A percentile compares a stretch with the other conserved stretches of the same genome.
phyloP scores from a whole-genome alignment of 768 basidiomycete species.

The Neoboletus magnificus region DNA sequence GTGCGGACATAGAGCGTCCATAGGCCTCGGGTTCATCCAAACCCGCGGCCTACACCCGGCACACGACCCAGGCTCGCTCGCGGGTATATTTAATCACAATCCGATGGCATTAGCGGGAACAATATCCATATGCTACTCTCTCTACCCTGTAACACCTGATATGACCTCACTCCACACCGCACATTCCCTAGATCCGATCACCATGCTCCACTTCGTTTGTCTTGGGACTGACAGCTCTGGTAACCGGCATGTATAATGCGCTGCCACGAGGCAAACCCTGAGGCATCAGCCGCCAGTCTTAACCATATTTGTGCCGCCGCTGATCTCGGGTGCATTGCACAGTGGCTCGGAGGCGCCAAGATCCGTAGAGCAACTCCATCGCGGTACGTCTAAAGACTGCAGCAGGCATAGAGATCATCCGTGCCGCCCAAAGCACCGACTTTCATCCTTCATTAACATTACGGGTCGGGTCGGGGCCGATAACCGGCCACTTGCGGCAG shows the following conservation, averaged over 20 bases:
- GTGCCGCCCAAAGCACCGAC: neutral
- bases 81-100: neutral
- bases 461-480: neutral
- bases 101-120: neutral
- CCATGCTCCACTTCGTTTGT: neutral
- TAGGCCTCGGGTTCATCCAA: neutral
- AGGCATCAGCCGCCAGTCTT: neutral
- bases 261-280: neutral
- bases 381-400: neutral
- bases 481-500: neutral
- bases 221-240: neutral
- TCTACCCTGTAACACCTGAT: neutral
- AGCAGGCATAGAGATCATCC: neutral
- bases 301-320: neutral
- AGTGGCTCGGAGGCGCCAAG: neutral
- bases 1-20: constrained; percentile 18
- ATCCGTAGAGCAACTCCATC: constrained; percentile 1
- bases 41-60: neutral
- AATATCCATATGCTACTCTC: neutral
- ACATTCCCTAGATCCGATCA: neutral
- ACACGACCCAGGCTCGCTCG: neutral
- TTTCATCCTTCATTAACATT: neutral
- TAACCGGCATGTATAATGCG: neutral
- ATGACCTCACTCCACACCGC: neutral
- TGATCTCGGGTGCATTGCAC: neutral